A percentile compares a stretch with the other conserved stretches of the same genome.
Conservation (phyloP, 768 basidiomycete genomes). For the Thelephora aurantiotincta region DNA sequence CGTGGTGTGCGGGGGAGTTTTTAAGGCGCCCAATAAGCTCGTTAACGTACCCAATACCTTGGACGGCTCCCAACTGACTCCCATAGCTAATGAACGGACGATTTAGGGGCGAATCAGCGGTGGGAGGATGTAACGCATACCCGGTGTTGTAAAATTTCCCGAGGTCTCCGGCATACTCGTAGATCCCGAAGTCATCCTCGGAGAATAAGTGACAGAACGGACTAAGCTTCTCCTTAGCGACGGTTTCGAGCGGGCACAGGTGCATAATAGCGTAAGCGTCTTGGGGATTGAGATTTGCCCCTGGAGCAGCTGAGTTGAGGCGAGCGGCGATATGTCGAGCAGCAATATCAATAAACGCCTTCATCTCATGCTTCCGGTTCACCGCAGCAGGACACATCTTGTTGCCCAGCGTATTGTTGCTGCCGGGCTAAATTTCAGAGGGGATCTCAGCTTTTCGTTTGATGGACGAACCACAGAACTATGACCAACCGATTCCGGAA, state of each 20-base stretch:
- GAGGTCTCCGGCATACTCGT: constrained; percentile 61
- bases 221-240: constrained; percentile 33
- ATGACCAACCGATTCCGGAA: constrained; percentile 37
- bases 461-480: not conserved
- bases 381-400: constrained; percentile 47
- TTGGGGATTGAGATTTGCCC: constrained; percentile 36
- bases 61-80: constrained; percentile 52
- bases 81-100: constrained; percentile 35
- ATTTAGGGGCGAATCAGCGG: not conserved
- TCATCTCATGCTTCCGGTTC: constrained; percentile 26
- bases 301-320: constrained; percentile 47
- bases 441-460: not conserved
- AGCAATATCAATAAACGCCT: constrained; percentile 43
- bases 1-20: constrained; percentile 41
- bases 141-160: constrained; percentile 72
- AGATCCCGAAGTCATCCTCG: constrained; percentile 42
- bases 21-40: constrained; percentile 80
- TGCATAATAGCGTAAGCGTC: constrained; percentile 53
- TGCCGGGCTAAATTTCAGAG: not conserved
- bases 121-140: constrained; percentile 21
- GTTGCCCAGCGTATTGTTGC: constrained; percentile 58
- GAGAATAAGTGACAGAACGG: constrained; percentile 68
- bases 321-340: constrained; percentile 39
- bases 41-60: constrained; percentile 80
- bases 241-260: constrained; percentile 73